A percentile compares a stretch with the other conserved stretches of the same genome.
Evolutionary conservation across 768 basidiomycete species (phyloP).

Genomic region (Trametopsis cervina): DNA sequence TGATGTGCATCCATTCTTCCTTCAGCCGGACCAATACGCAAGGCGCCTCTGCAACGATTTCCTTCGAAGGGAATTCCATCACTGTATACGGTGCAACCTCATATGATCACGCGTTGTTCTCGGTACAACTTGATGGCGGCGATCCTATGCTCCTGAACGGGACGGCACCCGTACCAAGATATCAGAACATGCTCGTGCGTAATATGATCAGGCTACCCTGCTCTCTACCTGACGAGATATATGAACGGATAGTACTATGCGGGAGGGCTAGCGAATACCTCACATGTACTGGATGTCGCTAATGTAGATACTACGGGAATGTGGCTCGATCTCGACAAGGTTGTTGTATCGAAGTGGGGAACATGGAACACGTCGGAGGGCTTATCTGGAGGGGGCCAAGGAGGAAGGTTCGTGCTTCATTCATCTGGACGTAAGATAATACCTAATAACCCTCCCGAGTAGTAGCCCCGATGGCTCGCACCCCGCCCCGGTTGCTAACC

Average conservation of each 20-base stretch:
- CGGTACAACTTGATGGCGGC: not conserved
- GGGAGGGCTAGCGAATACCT: not conserved
- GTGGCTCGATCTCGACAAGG: not conserved
- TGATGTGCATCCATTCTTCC: not conserved
- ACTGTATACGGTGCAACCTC: not conserved
- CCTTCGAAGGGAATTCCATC: slow-evolving; percentile 6
- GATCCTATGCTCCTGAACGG: not conserved
- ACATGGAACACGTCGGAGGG: not conserved
- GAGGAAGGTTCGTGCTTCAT: no score
- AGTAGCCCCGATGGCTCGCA: not conserved
- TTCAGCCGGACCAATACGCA: slow-evolving; percentile 2
- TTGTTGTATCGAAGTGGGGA: not conserved
- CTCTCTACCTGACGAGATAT: no score
- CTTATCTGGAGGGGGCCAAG: no score
- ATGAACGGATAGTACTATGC: not conserved
- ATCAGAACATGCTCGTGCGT: not conserved
- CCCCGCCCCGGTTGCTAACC: not conserved
- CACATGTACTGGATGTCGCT: not conserved
- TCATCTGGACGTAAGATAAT: not conserved
- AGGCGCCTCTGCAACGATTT: not conserved
- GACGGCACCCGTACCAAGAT: not conserved
- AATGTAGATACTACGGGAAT: not conserved
- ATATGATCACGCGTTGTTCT: not conserved
- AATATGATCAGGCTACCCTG: no score
- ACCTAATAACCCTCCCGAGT: not conserved